Percentiles rank a stretch among this genome's conserved stretches.
Evolutionary conservation across 2,329 filamentous ascomycete genomes (phyloP).

Genomic region (Tolypocladium paradoxum): DNA sequence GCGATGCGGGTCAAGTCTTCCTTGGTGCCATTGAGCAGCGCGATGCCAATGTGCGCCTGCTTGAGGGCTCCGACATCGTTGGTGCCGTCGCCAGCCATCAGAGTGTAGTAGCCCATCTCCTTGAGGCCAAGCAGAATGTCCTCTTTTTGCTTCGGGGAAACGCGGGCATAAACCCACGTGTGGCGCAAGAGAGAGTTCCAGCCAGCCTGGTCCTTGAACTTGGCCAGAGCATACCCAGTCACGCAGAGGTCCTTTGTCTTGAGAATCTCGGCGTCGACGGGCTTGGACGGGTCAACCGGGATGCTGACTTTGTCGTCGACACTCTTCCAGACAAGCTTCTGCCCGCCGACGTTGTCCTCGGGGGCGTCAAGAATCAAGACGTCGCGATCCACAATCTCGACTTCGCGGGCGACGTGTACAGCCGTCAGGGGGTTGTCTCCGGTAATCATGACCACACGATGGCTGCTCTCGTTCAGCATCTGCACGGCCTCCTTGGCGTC

Average conservation of each 20-base stretch:
- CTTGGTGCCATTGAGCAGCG: slow-evolving; percentile 85
- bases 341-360: slow-evolving; percentile 72
- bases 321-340: slow-evolving; percentile 85
- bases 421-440: slow-evolving; percentile 96
- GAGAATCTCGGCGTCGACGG: slow-evolving; percentile 72
- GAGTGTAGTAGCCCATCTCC: slow-evolving; percentile 91
- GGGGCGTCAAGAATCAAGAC: slow-evolving; percentile 91
- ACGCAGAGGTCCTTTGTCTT: slow-evolving; percentile 85
- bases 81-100: slow-evolving; percentile 97
- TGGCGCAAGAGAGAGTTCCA: slow-evolving; percentile 72
- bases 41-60: slow-evolving; percentile 94
- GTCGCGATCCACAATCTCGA: slow-evolving; percentile 95
- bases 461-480: slow-evolving; percentile 98
- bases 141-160: slow-evolving; percentile 98
- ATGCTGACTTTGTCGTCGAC: slow-evolving; percentile 85
- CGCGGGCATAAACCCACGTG: slow-evolving; percentile 95
- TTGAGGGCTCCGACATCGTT: slow-evolving; percentile 97
- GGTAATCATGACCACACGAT: slow-evolving; percentile 98
- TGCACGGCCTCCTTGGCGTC: slow-evolving; percentile 89
- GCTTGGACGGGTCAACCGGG: slow-evolving; percentile 71
- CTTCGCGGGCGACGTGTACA: slow-evolving; percentile 86
- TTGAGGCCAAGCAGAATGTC: slow-evolving; percentile 95
- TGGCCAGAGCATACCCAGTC: slow-evolving; percentile 84
- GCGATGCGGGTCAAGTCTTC: slow-evolving; percentile 87
- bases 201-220: slow-evolving; percentile 72